phyloP scores from a whole-genome alignment of 1,284 basidiomycete species.

The Anthracocystis setariae region DNA sequence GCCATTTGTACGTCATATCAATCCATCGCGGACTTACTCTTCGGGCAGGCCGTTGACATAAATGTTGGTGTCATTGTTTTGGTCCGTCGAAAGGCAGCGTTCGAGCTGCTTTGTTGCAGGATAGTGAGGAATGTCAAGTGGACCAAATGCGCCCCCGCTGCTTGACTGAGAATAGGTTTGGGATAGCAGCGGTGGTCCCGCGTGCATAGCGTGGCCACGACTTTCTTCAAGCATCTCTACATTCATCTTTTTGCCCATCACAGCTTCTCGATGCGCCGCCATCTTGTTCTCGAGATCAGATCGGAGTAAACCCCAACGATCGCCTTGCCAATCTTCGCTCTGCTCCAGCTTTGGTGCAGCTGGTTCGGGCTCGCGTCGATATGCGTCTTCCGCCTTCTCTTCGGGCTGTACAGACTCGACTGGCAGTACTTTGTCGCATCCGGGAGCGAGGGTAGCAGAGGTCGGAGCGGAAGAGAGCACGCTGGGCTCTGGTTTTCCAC shows the following conservation, averaged over 20 bases:
- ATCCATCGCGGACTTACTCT: slow-evolving; percentile 33
- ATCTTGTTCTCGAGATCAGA: not conserved
- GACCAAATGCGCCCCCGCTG: not conserved
- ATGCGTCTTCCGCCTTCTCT: slow-evolving; percentile 10
- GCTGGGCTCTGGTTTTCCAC: slow-evolving; percentile 3
- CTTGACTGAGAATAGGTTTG: not conserved
- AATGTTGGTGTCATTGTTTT: slow-evolving; percentile 49
- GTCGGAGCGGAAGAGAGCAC: slow-evolving; percentile 21
- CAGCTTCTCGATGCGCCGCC: not conserved
- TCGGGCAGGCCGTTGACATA: slow-evolving; percentile 56
- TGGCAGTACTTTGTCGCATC: slow-evolving; percentile 8
- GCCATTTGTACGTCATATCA: not conserved
- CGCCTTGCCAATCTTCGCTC: slow-evolving; percentile 3
- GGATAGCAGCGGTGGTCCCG: not conserved
- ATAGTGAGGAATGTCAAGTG: not conserved
- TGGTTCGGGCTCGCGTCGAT: slow-evolving; percentile 15
- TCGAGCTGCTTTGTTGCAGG: slow-evolving; percentile 6
- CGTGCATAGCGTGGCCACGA: not conserved
- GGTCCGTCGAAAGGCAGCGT: slow-evolving; percentile 5
- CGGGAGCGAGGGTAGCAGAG: slow-evolving; percentile 23
- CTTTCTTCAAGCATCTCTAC: not conserved
- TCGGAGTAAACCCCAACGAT: slow-evolving; percentile 19
- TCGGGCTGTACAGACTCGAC: not conserved
- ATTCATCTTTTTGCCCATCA: not conserved
- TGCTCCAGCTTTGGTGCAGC: slow-evolving; percentile 17